These are phyloP conservation scores for Dissophora globulifera DNA, from an alignment of 192 early-diverging fungal species.

Conservation along the genomic window DNA sequence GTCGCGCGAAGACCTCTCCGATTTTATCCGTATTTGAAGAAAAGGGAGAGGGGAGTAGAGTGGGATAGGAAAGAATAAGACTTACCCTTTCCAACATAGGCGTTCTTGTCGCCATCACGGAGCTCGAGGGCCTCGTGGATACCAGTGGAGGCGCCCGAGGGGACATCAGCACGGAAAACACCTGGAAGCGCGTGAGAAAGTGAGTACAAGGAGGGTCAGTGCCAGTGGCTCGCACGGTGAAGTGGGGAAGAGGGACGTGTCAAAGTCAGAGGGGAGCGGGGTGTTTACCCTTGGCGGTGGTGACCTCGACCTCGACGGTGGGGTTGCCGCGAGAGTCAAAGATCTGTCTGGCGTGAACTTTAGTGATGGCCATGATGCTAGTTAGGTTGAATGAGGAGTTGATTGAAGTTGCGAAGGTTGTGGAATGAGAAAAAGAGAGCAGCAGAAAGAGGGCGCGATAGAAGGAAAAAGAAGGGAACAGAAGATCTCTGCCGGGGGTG, in stretches of 20 bases:
- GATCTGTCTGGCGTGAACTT: conserved; percentile 94
- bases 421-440: conserved; percentile 14
- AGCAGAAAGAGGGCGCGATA: background rate
- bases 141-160: conserved; percentile 98
- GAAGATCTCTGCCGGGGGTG: too few relatives aligned
- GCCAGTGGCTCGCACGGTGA: too few relatives aligned
- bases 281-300: conserved; percentile 68
- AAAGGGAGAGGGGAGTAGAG: too few relatives aligned
- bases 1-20: too few relatives aligned
- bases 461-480: background rate
- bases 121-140: conserved; percentile 99
- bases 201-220: background rate
- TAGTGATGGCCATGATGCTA: conserved; percentile 71
- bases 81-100: conserved; percentile 96
- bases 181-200: conserved; percentile 38
- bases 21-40: too few relatives aligned
- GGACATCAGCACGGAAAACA: conserved; percentile 96
- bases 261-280: too few relatives aligned
- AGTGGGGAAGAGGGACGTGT: too few relatives aligned
- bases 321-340: conserved; percentile 99
- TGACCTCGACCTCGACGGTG: conserved; percentile 97
- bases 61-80: conserved; percentile 2
- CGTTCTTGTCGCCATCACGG: conserved; percentile 85
- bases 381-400: background rate
- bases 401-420: background rate